Conservation (phyloP, 192 early-diverging fungal species). For the Linnemannia elongata region DNA sequence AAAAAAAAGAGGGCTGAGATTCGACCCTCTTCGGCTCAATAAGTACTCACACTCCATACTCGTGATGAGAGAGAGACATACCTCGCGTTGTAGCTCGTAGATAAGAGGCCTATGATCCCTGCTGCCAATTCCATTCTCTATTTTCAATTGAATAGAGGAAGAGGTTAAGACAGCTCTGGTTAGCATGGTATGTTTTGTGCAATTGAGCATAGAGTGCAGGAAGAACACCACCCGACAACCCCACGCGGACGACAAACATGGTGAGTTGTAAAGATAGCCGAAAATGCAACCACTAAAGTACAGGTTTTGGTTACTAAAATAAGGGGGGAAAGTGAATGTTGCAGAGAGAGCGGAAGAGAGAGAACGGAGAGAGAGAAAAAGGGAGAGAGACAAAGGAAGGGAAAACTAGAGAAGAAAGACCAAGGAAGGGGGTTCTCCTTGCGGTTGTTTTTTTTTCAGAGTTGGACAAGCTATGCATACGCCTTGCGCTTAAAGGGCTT, state of each 20-base stretch:
- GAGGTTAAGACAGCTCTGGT: not conserved
- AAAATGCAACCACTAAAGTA: not conserved
- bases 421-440: not conserved
- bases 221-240: not conserved
- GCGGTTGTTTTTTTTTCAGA: not conserved
- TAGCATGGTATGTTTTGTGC: not conserved
- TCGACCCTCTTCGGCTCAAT: not conserved
- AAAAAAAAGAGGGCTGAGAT: not conserved
- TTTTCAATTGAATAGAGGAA: not conserved
- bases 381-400: not conserved
- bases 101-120: slow-evolving; percentile 29
- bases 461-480: not conserved
- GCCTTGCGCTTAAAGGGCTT: not conserved
- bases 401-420: too few relatives aligned
- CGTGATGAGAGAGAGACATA: not conserved
- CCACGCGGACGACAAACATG: not conserved
- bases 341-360: not conserved
- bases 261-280: not conserved
- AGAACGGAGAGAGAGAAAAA: not conserved
- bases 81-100: slow-evolving; percentile 51
- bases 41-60: not conserved
- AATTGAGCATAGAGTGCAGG: not conserved
- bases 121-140: not conserved
- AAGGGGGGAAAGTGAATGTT: not conserved
- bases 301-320: not conserved